Base-by-base conservation (phyloP, 768 basidiomycete species). In the Kwoniella bestiolae region DNA sequence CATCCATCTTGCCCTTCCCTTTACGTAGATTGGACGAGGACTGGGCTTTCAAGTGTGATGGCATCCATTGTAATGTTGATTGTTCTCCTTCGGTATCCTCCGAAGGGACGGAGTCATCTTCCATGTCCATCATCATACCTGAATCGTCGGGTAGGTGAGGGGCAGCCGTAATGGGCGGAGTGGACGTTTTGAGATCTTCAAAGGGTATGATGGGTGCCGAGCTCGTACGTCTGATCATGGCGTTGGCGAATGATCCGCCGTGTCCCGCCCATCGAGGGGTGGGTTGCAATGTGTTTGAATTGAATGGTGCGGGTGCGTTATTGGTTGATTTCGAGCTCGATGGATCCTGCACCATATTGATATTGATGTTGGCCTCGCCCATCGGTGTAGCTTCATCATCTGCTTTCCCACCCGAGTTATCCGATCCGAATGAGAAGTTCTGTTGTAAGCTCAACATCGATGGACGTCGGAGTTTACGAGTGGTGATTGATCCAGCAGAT, bases 1-100 rank as follows among this genome's bases (percentile, higher is more conserved):
- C 75, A 5, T 69, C 65, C 70, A 74, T 71, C 35, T 64, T 59
- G 2, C 63, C 65, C 66, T 78, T 78, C n/a, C 77, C 77, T 66
- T 76, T 78, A 18, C 76, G 61, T 3, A 69, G 26, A 25, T 52
- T 34, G 18, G 38, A 41, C 6, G 51, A 60, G 16, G 55, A 44
- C 21, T 53, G 29, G 2, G 66, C 34, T 47, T 71, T 62, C 14
- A 74, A 63, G 63, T 72, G 73, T 50, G 46, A 68, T 2, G 73
- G 73, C 16, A 65, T 41, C 72, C 72, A 76, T 5, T 68, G 63
- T 2, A 76, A 28, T 1, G 74, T 68, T 2, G 72, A 68, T 29
- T 51, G 12, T 41, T 58, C 21, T 21, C 31, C 14, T 29, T 11
- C 52, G 23, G n/a, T n/a, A n/a, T n/a, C n/a, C n/a, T n/a, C n/a